These are phyloP conservation scores for Aspergillus nidulans DNA, from an alignment of 495 filamentous ascomycete species.

Conservation along the genomic window DNA sequence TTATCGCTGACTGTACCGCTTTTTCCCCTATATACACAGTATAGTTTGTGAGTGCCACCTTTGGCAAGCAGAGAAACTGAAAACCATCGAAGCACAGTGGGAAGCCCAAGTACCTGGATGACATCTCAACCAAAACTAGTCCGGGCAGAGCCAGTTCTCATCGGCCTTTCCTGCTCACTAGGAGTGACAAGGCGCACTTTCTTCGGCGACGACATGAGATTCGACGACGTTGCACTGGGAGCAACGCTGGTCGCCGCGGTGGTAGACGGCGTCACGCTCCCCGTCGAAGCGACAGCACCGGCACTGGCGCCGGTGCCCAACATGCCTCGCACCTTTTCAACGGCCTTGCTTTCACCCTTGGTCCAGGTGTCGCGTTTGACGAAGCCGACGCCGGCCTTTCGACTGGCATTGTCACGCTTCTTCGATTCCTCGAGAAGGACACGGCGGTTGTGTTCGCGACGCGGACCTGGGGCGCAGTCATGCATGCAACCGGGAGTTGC, in stretches of 20 bases:
- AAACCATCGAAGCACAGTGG: no score
- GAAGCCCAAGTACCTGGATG: not conserved
- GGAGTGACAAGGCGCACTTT: constrained; percentile 43
- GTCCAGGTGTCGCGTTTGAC: constrained; percentile 43
- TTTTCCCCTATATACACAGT: not conserved
- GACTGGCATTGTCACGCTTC: constrained; percentile 33
- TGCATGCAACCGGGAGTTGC: constrained; percentile 69
- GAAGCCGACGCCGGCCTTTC: constrained; percentile 32
- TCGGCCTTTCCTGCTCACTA: constrained; percentile 33
- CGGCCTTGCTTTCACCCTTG: constrained; percentile 40
- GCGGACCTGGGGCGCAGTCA: constrained; percentile 62
- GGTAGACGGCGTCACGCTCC: constrained; percentile 21
- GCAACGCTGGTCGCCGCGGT: constrained; percentile 11
- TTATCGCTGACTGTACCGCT: not conserved
- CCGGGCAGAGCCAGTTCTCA: constrained; percentile 21
- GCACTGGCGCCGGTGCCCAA: constrained; percentile 24
- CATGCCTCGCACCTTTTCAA: constrained; percentile 48
- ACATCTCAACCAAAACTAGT: constrained; percentile 17
- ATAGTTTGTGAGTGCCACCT: no score
- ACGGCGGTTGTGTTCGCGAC: constrained; percentile 44
- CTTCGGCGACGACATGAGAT: constrained; percentile 41
- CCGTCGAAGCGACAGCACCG: constrained; percentile 19
- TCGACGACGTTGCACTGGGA: constrained; percentile 22
- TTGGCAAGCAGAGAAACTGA: not conserved
- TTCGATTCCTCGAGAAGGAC: constrained; percentile 32